Evolutionary conservation across 2,329 filamentous ascomycete species (phyloP).

Genomic region (Pestalotiopsis sp.): DNA sequence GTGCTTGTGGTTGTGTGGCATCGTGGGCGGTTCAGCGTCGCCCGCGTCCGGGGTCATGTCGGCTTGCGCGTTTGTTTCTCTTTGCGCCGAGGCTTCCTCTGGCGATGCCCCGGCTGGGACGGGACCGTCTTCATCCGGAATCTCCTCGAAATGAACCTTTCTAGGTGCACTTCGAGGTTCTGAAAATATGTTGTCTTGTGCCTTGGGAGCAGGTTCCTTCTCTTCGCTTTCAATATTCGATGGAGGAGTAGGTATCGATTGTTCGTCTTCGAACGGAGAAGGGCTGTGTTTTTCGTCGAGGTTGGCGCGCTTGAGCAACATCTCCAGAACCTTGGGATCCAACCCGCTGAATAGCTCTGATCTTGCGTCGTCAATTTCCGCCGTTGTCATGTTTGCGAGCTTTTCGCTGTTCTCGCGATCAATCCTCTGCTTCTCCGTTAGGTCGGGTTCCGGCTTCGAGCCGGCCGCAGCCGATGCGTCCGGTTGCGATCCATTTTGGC

Average conservation of each 20-base stretch:
- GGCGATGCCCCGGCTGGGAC: not conserved
- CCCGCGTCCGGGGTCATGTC: constrained; percentile 32
- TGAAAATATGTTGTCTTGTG: constrained; percentile 5
- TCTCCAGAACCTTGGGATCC: constrained; percentile 75
- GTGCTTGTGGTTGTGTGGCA: constrained; percentile 30
- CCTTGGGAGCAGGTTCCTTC: constrained; percentile 10
- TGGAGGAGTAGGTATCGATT: constrained; percentile 3
- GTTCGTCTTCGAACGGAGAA: constrained; percentile 44
- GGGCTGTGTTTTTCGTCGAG: constrained; percentile 63
- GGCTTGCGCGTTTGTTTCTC: constrained; percentile 25
- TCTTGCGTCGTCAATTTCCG: constrained; percentile 80
- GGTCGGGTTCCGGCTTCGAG: constrained; percentile 32
- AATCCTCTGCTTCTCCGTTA: constrained; percentile 71
- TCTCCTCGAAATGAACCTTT: constrained; percentile 10
- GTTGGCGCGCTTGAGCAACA: constrained; percentile 74
- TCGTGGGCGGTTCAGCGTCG: constrained; percentile 20
- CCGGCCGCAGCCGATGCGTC: constrained; percentile 12
- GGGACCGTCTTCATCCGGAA: constrained; percentile 11
- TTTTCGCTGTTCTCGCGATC: constrained; percentile 79
- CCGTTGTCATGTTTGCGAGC: constrained; percentile 76
- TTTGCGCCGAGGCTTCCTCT: constrained; percentile 31
- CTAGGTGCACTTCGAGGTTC: constrained; percentile 1
- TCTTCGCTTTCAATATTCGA: constrained; percentile 28
- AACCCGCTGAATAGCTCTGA: constrained; percentile 79
- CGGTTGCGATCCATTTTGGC: constrained; percentile 18